A percentile compares a stretch with the other conserved stretches of the same genome.
Evolutionary conservation across 108 stramenopile species (phyloP).

Genomic region (Fistulifera solaris): DNA sequence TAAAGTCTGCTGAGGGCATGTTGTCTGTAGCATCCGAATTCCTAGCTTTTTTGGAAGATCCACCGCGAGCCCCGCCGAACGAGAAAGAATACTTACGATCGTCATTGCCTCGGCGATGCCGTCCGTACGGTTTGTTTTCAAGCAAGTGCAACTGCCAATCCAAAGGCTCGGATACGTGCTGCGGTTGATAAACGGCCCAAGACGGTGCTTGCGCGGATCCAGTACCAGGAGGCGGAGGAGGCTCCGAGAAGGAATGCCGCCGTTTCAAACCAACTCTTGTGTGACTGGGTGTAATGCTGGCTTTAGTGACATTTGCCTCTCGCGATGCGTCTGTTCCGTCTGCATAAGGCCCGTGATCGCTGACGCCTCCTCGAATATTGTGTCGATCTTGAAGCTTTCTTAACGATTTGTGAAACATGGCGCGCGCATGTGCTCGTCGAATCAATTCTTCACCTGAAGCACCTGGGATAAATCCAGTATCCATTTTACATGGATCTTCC

Average conservation of each 20-base stretch:
- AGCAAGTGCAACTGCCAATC: slow-evolving; percentile 33
- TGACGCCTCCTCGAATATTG: slow-evolving; percentile 61
- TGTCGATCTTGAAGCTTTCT: slow-evolving; percentile 72
- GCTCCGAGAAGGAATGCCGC: slow-evolving; percentile 25
- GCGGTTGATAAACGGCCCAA: slow-evolving; percentile 46
- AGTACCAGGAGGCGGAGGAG: slow-evolving; percentile 35
- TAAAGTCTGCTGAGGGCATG: neutral
- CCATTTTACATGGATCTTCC: slow-evolving; percentile 80
- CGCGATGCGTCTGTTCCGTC: slow-evolving; percentile 17
- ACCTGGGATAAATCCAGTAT: slow-evolving; percentile 35
- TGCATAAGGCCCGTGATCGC: slow-evolving; percentile 58
- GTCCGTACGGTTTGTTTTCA: slow-evolving; percentile 63
- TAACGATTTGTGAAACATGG: slow-evolving; percentile 75
- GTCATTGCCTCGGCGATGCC: neutral
- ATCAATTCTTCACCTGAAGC: slow-evolving; percentile 57
- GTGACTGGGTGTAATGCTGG: slow-evolving; percentile 12
- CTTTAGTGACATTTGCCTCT: neutral
- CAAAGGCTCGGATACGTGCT: slow-evolving; percentile 50
- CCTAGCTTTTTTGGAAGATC: neutral
- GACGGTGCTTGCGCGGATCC: slow-evolving; percentile 50
- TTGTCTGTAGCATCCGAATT: neutral
- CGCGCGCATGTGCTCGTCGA: slow-evolving; percentile 63
- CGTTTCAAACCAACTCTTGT: slow-evolving; percentile 21
- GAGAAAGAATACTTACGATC: neutral
- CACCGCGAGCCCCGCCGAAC: slow-evolving; percentile 1